phyloP scores from a whole-genome alignment of 2,329 filamentous ascomycete genomes.

The Paradendryphiella salina region DNA sequence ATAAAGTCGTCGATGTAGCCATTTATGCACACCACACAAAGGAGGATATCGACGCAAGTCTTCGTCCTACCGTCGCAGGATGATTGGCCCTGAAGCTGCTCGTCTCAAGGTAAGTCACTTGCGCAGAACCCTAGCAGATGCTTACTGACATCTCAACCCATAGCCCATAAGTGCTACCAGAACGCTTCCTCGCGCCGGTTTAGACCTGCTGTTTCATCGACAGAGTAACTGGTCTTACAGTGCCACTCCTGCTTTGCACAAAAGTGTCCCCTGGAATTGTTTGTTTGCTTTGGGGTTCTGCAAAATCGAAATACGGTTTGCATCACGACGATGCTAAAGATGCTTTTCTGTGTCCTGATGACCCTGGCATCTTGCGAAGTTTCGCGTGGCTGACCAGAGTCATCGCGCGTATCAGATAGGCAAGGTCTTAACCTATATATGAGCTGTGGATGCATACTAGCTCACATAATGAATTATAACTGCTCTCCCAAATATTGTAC shows the following conservation, averaged over 20 bases:
- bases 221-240: background rate
- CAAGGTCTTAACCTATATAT: background rate
- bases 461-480: background rate
- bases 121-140: background rate
- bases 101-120: background rate
- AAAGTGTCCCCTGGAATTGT: slow-evolving; percentile 3
- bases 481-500: background rate
- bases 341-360: background rate
- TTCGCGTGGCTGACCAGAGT: background rate
- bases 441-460: background rate
- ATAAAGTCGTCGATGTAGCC: slow-evolving; percentile 33
- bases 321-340: background rate
- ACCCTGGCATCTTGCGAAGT: background rate
- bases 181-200: background rate
- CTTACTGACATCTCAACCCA: background rate
- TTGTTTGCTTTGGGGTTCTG: background rate
- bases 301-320: background rate
- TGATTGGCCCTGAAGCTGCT: background rate
- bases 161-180: background rate
- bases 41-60: slow-evolving; percentile 30
- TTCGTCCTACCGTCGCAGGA: slow-evolving; percentile 14
- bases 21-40: slow-evolving; percentile 36
- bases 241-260: background rate
- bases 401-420: background rate
- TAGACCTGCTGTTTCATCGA: background rate